These are phyloP conservation scores for Elaeis guineensis DNA, from an alignment of 176 grass and related monocot genomes.

Conservation along the genomic window DNA sequence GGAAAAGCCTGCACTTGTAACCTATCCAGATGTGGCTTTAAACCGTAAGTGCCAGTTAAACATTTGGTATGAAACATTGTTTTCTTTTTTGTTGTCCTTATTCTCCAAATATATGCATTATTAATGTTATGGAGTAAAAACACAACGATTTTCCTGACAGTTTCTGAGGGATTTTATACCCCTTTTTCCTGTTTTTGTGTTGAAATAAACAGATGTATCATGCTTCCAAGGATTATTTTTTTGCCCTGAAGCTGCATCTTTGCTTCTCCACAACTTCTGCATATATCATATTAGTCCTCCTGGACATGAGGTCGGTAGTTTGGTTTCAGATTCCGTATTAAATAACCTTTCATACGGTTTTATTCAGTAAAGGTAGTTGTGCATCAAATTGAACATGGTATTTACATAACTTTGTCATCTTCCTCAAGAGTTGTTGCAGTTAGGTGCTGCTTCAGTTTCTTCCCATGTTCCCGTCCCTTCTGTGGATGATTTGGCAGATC, in stretches of 20 bases:
- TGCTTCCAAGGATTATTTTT: slow-evolving; percentile 27
- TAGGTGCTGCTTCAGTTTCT: slow-evolving; percentile 20
- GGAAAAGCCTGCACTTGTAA: slow-evolving; percentile 12
- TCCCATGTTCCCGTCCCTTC: slow-evolving; percentile 10
- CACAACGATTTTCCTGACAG: too few relatives aligned
- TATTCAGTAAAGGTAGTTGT: too few relatives aligned
- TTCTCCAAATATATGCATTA: too few relatives aligned
- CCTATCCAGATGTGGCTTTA: slow-evolving; percentile 24
- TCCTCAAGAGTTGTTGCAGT: background rate
- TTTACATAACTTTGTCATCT: background rate
- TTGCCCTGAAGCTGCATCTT: slow-evolving; percentile 13
- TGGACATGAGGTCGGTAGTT: slow-evolving; percentile 14
- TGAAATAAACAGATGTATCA: slow-evolving; percentile 3
- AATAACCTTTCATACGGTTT: too few relatives aligned
- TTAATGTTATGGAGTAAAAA: too few relatives aligned
- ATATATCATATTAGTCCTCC: slow-evolving; percentile 26
- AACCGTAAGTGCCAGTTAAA: slow-evolving; percentile 4
- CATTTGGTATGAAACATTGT: too few relatives aligned
- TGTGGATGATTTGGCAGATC: slow-evolving; percentile 27
- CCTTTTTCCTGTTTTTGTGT: background rate
- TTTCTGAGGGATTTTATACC: background rate
- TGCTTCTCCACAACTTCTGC: slow-evolving; percentile 22
- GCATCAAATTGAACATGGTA: background rate
- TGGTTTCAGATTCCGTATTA: background rate
- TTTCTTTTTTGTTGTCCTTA: too few relatives aligned